Evolutionary conservation across 495 filamentous ascomycete genomes (phyloP).

Genomic region (Achaetomiella virescens): DNA sequence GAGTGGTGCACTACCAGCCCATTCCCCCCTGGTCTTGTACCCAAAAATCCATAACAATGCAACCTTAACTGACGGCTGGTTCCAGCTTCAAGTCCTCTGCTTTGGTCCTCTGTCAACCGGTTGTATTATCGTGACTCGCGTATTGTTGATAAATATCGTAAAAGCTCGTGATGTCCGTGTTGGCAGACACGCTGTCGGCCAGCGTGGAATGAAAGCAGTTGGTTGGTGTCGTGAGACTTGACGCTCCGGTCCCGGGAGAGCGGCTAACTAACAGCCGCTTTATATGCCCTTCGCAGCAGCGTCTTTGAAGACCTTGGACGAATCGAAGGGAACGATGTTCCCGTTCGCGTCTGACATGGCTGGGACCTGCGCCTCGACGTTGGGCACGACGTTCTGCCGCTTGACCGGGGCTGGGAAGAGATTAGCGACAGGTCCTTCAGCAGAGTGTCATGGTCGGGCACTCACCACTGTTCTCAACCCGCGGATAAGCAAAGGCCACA

Average conservation of each 20-base stretch:
- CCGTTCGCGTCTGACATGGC: conserved; percentile 37
- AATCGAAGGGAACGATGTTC: conserved; percentile 36
- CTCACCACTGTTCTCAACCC: conserved; percentile 27
- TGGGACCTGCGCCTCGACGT: conserved; percentile 24
- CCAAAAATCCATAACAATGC: too few species aligned
- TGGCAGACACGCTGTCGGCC: background rate
- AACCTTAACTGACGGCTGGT: too few species aligned
- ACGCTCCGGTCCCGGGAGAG: background rate
- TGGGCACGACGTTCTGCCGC: conserved; percentile 18
- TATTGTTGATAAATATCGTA: too few species aligned
- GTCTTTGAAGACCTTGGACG: conserved; percentile 32
- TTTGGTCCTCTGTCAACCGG: too few species aligned
- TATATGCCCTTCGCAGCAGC: conserved; percentile 23
- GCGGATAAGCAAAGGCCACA: conserved; percentile 38
- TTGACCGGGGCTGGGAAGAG: conserved; percentile 19
- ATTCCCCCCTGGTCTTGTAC: too few species aligned
- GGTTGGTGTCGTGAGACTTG: background rate
- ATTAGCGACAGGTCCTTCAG: background rate
- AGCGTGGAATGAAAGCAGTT: too few species aligned
- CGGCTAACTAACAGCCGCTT: background rate
- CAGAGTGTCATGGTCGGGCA: background rate
- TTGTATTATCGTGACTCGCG: too few species aligned
- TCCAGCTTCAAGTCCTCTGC: too few species aligned
- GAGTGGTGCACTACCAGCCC: too few species aligned
- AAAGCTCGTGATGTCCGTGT: too few species aligned